These are phyloP conservation scores for Podila epigama DNA, from an alignment of 192 early-diverging fungal genomes.

Conservation along the genomic window DNA sequence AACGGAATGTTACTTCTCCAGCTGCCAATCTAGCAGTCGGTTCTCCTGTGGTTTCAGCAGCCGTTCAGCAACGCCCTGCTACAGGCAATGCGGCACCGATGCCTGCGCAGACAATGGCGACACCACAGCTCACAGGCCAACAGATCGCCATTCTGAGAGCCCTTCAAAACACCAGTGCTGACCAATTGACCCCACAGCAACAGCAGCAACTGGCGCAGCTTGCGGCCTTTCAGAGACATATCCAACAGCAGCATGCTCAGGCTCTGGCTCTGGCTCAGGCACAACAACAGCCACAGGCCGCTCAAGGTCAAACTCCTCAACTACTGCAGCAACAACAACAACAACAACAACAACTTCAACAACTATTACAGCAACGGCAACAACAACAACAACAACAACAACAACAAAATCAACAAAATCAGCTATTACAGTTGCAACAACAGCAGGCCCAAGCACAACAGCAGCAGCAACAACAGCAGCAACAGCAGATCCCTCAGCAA, in stretches of 20 bases:
- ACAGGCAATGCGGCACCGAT: neutral
- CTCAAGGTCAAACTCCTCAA: slow-evolving; percentile 2
- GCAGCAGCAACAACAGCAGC: slow-evolving; percentile 12
- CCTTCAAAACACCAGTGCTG: neutral
- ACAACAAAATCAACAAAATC: neutral
- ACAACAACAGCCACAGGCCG: neutral
- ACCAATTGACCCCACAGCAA: slow-evolving; percentile 13
- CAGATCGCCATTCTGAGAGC: slow-evolving; percentile 15
- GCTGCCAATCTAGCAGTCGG: slow-evolving; percentile 9
- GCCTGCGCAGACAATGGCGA: neutral
- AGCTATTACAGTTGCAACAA: slow-evolving; percentile 5
- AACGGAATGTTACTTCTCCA: slow-evolving; percentile 29
- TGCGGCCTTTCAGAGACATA: neutral
- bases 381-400: slow-evolving; percentile 15
- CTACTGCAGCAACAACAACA: slow-evolving; percentile 20
- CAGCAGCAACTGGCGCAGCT: slow-evolving; percentile 13
- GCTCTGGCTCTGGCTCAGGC: neutral
- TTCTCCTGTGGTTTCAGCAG: slow-evolving; percentile 21
- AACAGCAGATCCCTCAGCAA: slow-evolving; percentile 10
- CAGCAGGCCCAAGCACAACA: slow-evolving; percentile 11
- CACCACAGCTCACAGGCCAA: neutral
- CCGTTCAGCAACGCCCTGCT: slow-evolving; percentile 1
- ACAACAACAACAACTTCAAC: slow-evolving; percentile 15
- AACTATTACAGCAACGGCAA: slow-evolving; percentile 2
- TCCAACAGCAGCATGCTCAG: neutral